A percentile compares a stretch with the other conserved stretches of the same genome.
These are phyloP conservation scores for Dionaea muscipula DNA, from an alignment of 179 eudicot genomes.

Conservation along the genomic window DNA sequence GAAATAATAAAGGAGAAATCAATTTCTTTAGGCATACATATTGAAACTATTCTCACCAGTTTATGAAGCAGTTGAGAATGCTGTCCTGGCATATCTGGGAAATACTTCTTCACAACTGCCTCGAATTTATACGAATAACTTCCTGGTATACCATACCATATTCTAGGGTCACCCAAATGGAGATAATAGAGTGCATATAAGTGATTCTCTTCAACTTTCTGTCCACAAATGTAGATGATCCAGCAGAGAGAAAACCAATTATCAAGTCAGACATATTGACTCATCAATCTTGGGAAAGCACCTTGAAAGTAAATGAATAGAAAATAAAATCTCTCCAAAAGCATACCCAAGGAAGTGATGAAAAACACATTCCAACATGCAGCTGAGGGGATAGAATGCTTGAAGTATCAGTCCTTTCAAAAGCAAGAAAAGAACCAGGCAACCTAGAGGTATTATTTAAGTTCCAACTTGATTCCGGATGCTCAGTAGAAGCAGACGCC, in stretches of 20 bases:
- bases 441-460: constrained; percentile 41
- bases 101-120: constrained; percentile 35
- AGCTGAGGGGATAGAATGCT: constrained; percentile 36
- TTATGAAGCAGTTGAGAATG: constrained; percentile 29
- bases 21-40: no score
- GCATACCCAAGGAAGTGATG: constrained; percentile 80
- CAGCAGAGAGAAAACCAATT: background rate
- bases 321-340: background rate
- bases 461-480: constrained; percentile 52
- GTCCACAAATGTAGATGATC: constrained; percentile 7
- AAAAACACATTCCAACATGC: constrained; percentile 80
- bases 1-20: no score
- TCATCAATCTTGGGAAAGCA: background rate
- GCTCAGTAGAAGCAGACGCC: constrained; percentile 19
- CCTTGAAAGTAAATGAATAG: background rate
- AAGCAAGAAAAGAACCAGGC: constrained; percentile 66
- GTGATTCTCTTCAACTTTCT: constrained; percentile 58
- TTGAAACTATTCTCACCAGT: constrained; percentile 31
- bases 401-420: constrained; percentile 33
- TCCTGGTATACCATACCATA: constrained; percentile 67
- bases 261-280: constrained; percentile 5
- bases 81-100: constrained; percentile 18
- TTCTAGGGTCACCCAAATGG: constrained; percentile 56
- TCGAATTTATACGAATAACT: constrained; percentile 34
- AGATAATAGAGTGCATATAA: constrained; percentile 49